Evolutionary conservation across 1,139 yeast genomes (phyloP).

Genomic region (Martiniozyma asiatica): DNA sequence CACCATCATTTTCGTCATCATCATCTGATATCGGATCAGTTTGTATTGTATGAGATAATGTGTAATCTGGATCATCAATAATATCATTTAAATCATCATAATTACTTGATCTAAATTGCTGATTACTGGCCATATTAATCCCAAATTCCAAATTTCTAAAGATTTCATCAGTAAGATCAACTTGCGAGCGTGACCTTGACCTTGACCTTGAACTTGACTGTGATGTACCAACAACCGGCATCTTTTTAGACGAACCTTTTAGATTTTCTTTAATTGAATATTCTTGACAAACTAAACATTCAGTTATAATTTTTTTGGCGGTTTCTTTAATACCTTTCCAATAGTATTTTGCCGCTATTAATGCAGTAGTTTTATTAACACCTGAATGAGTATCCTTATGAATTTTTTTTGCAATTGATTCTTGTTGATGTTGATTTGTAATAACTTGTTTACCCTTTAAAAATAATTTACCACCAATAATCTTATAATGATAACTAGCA

Average conservation of each 20-base stretch:
- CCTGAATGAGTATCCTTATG: slow-evolving; percentile 53
- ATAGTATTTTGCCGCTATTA: slow-evolving; percentile 69
- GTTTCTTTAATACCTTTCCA: slow-evolving; percentile 90
- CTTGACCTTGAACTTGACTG: background rate
- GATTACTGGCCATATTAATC: slow-evolving; percentile 5
- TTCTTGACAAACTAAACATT: slow-evolving; percentile 63
- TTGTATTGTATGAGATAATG: background rate
- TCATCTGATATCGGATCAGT: slow-evolving; percentile 3
- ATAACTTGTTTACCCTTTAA: slow-evolving; percentile 68
- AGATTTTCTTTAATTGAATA: slow-evolving; percentile 1
- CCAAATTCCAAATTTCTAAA: slow-evolving; percentile 7
- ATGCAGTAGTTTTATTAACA: slow-evolving; percentile 77
- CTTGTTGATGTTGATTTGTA: slow-evolving; percentile 60
- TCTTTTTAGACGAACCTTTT: slow-evolving; percentile 1
- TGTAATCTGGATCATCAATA: slow-evolving; percentile 6
- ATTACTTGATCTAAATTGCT: slow-evolving; percentile 7
- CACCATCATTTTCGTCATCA: slow-evolving; percentile 4
- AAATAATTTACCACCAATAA: slow-evolving; percentile 61
- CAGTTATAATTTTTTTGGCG: slow-evolving; percentile 65
- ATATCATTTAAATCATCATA: slow-evolving; percentile 8
- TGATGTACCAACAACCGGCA: background rate
- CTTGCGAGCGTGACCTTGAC: background rate
- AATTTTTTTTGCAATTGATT: slow-evolving; percentile 59
- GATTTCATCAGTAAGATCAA: slow-evolving; percentile 4
- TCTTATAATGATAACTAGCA: slow-evolving; percentile 64